Evolutionary conservation across 345 rosid species (phyloP), one percentile per base, ranked within the genome.

Genomic region (Stellera chamaejasme): DNA sequence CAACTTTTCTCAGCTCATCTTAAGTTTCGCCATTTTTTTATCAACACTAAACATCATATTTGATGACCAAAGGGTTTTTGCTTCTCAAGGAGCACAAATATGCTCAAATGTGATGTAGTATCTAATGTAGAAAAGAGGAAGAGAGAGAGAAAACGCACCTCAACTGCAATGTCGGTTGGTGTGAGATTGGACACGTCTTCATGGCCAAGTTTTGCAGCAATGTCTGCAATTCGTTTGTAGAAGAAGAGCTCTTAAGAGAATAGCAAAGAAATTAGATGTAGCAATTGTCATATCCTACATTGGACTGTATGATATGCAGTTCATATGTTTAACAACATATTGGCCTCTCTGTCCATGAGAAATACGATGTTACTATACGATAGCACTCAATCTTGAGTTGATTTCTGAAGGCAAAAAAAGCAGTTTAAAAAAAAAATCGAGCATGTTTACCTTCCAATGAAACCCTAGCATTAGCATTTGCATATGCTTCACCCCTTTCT

Each of bases 391-490:
- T 43, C 10, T 10, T 52, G 39, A 36, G 7, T 51, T 12, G 19
- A 61, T 27, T 50, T 53, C 19, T 11, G 27, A 42, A 13, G 8
- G 10, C 2, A 2, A 53, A 28, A n/a, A 8, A 52, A 10, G n/a
- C 12, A 15, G 26, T 43, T 10, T 25, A 51, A 6, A 46, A n/a
- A n/a, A n/a, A 43, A 58, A 36, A 57, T 26, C 16, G 58, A 53
- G 61, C 28, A 27, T n/a, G 26, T 78, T 28, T 79, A 93, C 99
- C 79, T 73, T 87, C 85, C 32, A 90, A 72, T 51, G 92, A 93
- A 66, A 90, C 95, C 53, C 80, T 79, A n/a, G 92, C 84, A 54
- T 77, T 72, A 43, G 99, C 99, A 49, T 80, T 79, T 44, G 74
- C 79, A 64, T 93, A 90, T 16, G 82, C 72, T 59, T 79, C 74